Evolutionary conservation across 768 basidiomycete genomes (phyloP), one percentile per base, ranked within the genome.

Genomic region (Hebeloma cylindrosporum): DNA sequence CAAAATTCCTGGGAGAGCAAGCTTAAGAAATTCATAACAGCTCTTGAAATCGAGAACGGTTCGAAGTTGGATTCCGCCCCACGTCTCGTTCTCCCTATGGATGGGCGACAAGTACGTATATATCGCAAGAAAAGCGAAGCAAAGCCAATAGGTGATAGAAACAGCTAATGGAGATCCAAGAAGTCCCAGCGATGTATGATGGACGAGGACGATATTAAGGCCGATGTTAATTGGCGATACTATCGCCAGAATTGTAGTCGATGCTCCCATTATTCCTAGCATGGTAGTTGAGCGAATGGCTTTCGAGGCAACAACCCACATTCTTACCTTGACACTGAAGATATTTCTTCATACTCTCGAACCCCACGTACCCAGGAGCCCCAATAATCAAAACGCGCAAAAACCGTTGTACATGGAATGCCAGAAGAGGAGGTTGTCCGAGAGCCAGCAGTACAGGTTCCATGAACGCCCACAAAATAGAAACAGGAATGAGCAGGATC

Each of bases 341-440:
- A 61, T 87, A 89, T 62, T 85, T 88, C 61, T 88, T 88, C 53
- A 88, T 66, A 45, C 78, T 81, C 60, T 89, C 85, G 45, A 87
- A 87, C 2, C 78, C 84, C 53, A 87, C 79, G 56, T 86, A 87
- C 2, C 78, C 86, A 0, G 88, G 88, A 0, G 80, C 83, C 1
- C 79, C 84, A 29, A 82, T 32, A 33, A 81, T 71, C 35, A 88
- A 65, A 22, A 88, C 60, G 6, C 86, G 79, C 53, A 89, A 65
- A 57, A 85, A 87, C 10, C 57, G 52, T 56, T 88, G 82, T 0
- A 85, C 83, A 50, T 83, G 78, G 33, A 62, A 63, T 49, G 80
- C 78, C 29, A 89, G 75, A 7, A 59, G 60, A 13, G 53, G 65
- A 3, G 81, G 74, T 55, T 90, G 85, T 9, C 83, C 84, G 37